phyloP scores from a whole-genome alignment of 2,329 filamentous ascomycete genomes.

The Diaporthe destruens region DNA sequence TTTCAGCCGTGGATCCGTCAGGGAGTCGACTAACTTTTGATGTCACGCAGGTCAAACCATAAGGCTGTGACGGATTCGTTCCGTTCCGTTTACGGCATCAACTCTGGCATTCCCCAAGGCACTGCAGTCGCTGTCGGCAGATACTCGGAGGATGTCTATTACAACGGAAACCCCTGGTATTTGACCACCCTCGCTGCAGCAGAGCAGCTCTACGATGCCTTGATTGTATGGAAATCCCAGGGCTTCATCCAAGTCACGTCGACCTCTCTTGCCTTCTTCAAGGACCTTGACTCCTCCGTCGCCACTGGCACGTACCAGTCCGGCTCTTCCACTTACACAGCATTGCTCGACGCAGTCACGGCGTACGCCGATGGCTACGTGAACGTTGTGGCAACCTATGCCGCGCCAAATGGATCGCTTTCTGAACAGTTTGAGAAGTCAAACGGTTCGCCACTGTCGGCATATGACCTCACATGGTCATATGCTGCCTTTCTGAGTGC shows the following conservation, averaged over 20 bases:
- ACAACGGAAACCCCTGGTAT: slow-evolving; percentile 86
- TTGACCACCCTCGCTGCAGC: slow-evolving; percentile 81
- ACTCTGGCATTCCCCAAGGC: slow-evolving; percentile 72
- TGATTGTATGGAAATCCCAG: slow-evolving; percentile 76
- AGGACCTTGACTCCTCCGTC: slow-evolving; percentile 70
- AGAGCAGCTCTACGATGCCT: slow-evolving; percentile 82
- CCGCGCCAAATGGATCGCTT: slow-evolving; percentile 71
- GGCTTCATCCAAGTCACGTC: slow-evolving; percentile 74
- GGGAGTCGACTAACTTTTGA: neutral
- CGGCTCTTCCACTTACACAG: slow-evolving; percentile 60
- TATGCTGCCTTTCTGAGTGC: slow-evolving; percentile 78
- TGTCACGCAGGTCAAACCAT: slow-evolving; percentile 68
- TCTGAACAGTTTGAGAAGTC: slow-evolving; percentile 75
- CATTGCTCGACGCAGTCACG: slow-evolving; percentile 68
- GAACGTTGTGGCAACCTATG: slow-evolving; percentile 72
- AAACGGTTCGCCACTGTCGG: slow-evolving; percentile 69
- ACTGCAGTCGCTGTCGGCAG: slow-evolving; percentile 73
- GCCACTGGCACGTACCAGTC: slow-evolving; percentile 72
- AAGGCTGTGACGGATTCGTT: slow-evolving; percentile 83
- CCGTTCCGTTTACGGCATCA: slow-evolving; percentile 76
- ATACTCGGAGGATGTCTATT: slow-evolving; percentile 81
- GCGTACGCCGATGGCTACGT: slow-evolving; percentile 73
- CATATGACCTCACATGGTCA: slow-evolving; percentile 78
- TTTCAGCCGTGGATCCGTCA: neutral
- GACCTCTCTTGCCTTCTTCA: slow-evolving; percentile 79